These are phyloP conservation scores for Fraxinus americana DNA, from an alignment of 257 asterid species.

Conservation along the genomic window DNA sequence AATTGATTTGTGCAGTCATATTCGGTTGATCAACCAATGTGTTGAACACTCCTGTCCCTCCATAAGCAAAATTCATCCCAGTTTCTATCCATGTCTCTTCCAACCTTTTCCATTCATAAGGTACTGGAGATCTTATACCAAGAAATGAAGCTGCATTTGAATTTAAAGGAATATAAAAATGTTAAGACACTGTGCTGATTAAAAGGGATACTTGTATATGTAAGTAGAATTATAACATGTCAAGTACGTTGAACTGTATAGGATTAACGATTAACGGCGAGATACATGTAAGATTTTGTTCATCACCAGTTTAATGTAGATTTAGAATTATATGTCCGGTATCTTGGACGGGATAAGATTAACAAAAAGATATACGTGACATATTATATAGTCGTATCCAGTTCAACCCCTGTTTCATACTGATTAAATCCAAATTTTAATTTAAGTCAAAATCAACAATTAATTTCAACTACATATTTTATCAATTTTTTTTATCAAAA, in stretches of 20 bases:
- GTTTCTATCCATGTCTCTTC: conserved; percentile 18
- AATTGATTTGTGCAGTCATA: conserved; percentile 67
- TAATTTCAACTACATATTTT: too few species aligned
- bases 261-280: background rate
- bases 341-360: too few species aligned
- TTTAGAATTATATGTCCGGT: background rate
- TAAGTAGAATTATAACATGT: background rate
- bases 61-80: conserved; percentile 70
- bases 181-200: background rate
- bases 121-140: conserved; percentile 50
- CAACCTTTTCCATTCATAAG: conserved; percentile 31
- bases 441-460: too few species aligned
- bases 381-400: too few species aligned
- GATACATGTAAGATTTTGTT: background rate
- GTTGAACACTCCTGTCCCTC: conserved; percentile 73
- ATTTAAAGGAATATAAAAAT: background rate
- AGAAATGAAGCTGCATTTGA: conserved; percentile 47
- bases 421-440: too few species aligned
- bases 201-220: background rate
- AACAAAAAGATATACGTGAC: too few species aligned
- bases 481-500: too few species aligned
- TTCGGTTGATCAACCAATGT: conserved; percentile 62
- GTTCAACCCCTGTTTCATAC: too few species aligned
- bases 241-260: too few species aligned
- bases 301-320: too few species aligned